Evolutionary conservation across 2,329 filamentous ascomycete genomes (phyloP).

Genomic region (Colletotrichum gloeosporioides): DNA sequence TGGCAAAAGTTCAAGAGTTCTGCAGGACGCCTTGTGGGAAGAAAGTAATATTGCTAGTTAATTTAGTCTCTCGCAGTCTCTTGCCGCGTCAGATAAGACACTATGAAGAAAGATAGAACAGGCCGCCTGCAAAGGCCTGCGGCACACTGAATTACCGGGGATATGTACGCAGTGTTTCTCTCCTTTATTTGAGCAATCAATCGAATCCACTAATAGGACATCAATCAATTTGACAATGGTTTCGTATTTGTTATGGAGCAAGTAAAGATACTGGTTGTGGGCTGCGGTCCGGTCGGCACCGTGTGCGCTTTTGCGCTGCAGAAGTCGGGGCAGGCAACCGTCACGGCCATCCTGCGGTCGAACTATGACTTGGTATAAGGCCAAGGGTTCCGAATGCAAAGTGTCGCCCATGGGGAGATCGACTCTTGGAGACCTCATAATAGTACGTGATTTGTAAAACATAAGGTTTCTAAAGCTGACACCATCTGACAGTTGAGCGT

Average conservation of each 20-base stretch:
- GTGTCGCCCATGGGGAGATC: background rate
- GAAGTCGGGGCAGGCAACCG: background rate
- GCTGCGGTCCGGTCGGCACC: background rate
- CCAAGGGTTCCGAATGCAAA: background rate
- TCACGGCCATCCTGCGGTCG: background rate
- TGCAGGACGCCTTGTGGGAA: background rate
- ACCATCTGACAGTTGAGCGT: background rate
- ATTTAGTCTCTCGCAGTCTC: background rate
- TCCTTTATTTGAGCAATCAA: background rate
- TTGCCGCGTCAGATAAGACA: background rate
- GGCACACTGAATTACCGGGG: background rate
- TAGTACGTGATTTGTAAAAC: background rate
- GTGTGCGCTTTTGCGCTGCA: background rate
- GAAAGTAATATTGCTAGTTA: background rate
- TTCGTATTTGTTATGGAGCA: background rate
- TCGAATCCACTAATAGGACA: fast-evolving
- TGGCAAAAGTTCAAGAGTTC: background rate
- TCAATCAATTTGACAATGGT: background rate
- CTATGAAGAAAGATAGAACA: background rate
- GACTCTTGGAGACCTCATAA: background rate
- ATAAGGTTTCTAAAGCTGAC: background rate
- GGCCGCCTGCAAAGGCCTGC: background rate
- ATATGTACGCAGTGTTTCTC: background rate
- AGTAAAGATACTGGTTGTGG: background rate
- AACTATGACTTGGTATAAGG: background rate